Percentiles rank a stretch among this genome's conserved stretches.
Evolutionary conservation across 2,329 filamentous ascomycete species (phyloP).

Genomic region (Pyricularia pennisetigena): DNA sequence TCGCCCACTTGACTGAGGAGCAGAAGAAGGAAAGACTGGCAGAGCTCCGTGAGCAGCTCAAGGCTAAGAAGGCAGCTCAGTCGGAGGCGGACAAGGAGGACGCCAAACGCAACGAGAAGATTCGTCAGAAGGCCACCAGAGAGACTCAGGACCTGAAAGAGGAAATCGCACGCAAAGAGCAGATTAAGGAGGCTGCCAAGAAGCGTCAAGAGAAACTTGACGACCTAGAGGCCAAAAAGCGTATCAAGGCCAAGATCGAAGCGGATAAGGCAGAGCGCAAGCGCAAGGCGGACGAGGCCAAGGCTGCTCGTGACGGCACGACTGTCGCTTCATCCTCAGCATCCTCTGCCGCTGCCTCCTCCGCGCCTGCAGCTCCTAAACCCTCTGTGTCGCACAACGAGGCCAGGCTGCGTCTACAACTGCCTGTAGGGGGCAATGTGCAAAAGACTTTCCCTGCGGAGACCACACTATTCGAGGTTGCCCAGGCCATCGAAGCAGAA

Average conservation of each 20-base stretch:
- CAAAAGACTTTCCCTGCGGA: slow-evolving; percentile 83
- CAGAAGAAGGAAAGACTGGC: slow-evolving; percentile 75
- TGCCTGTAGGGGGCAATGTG: slow-evolving; percentile 60
- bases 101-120: slow-evolving; percentile 75
- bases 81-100: slow-evolving; percentile 69
- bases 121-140: slow-evolving; percentile 78
- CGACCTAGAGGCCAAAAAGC: slow-evolving; percentile 76
- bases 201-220: slow-evolving; percentile 84
- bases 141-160: slow-evolving; percentile 87
- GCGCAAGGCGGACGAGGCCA: slow-evolving; percentile 74
- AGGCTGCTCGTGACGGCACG: slow-evolving; percentile 76
- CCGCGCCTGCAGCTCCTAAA: slow-evolving; percentile 49
- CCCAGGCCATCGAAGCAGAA: slow-evolving; percentile 63
- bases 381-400: slow-evolving; percentile 67
- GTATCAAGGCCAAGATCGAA: slow-evolving; percentile 88
- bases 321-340: slow-evolving; percentile 33
- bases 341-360: slow-evolving; percentile 32
- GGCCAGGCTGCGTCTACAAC: slow-evolving; percentile 69
- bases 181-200: slow-evolving; percentile 78
- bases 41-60: slow-evolving; percentile 62
- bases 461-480: slow-evolving; percentile 88
- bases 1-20: slow-evolving; percentile 82
- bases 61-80: slow-evolving; percentile 60
- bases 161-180: slow-evolving; percentile 77
- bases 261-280: slow-evolving; percentile 87